Evolutionary conservation across 768 basidiomycete genomes (phyloP).

Genomic region (Coprinopsis sp.): DNA sequence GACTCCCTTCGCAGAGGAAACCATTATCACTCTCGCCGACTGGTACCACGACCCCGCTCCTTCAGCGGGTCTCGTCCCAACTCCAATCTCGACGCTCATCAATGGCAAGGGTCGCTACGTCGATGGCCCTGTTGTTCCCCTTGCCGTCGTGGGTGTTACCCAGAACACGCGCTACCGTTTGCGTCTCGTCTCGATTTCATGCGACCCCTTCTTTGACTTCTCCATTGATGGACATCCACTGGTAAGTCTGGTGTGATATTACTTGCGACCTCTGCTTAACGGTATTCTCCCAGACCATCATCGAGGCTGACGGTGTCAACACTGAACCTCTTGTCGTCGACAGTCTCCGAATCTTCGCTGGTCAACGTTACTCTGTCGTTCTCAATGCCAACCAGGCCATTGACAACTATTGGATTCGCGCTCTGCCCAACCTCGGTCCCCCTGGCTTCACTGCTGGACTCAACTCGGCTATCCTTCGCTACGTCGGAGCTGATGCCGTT

Average conservation of each 20-base stretch:
- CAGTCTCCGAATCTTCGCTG: conserved; percentile 33
- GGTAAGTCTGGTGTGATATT: neutral
- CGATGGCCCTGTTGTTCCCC: conserved; percentile 25
- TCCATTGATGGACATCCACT: conserved; percentile 38
- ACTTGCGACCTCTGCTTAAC: neutral
- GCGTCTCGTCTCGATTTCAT: conserved; percentile 21
- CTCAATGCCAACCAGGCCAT: conserved; percentile 23
- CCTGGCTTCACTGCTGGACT: conserved; percentile 29
- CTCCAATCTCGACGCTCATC: conserved; percentile 28
- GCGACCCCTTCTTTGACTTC: conserved; percentile 33
- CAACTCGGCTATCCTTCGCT: conserved; percentile 53
- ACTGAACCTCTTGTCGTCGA: conserved; percentile 35
- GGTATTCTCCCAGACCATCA: conserved; percentile 26
- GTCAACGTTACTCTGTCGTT: conserved; percentile 9
- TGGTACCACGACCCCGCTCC: conserved; percentile 26
- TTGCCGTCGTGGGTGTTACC: conserved; percentile 31
- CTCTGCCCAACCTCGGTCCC: conserved; percentile 27
- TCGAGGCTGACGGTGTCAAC: conserved; percentile 42
- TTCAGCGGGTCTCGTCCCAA: conserved; percentile 17
- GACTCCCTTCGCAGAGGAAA: conserved; percentile 24
- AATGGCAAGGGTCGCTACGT: conserved; percentile 36
- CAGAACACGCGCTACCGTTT: conserved; percentile 28
- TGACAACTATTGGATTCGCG: conserved; percentile 42
- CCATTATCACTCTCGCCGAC: conserved; percentile 37
- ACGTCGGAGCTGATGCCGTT: conserved; percentile 33